Evolutionary conservation across 116 monocot genomes (phyloP).

Genomic region (Cymodocea nodosa): DNA sequence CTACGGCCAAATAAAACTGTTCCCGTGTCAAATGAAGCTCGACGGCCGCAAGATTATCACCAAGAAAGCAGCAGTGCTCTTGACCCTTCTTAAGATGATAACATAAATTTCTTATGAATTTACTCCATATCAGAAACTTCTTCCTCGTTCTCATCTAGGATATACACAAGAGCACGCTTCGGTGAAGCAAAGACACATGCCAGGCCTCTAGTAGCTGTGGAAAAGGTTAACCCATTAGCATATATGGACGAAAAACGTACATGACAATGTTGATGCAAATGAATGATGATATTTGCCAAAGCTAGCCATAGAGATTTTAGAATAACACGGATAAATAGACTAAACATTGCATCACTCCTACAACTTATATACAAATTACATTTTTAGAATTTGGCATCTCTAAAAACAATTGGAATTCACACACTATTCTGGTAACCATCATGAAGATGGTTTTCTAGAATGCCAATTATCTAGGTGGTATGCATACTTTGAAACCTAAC

Average conservation of each 20-base stretch:
- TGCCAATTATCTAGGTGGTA: too few relatives aligned
- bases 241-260: not conserved
- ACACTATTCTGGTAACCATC: too few relatives aligned
- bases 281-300: not conserved
- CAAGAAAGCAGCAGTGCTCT: too few relatives aligned
- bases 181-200: conserved; percentile 70
- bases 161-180: conserved; percentile 76
- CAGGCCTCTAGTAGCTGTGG: conserved; percentile 78
- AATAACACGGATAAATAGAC: not conserved
- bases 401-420: too few relatives aligned
- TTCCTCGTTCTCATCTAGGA: conserved; percentile 80
- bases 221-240: not conserved
- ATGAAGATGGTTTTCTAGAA: too few relatives aligned
- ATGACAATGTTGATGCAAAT: not conserved
- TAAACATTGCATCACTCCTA: not conserved
- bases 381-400: not conserved
- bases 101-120: not conserved
- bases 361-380: not conserved
- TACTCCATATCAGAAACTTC: conserved; percentile 11
- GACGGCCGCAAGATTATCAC: too few relatives aligned
- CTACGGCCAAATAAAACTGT: too few relatives aligned
- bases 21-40: too few relatives aligned
- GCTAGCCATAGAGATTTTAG: not conserved
- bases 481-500: too few relatives aligned
- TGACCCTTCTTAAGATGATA: too few relatives aligned